Percentiles rank a stretch among this genome's conserved stretches.
Conservation (phyloP, 2,329 filamentous ascomycete species). For the Fusarium tanahbumbuense region DNA sequence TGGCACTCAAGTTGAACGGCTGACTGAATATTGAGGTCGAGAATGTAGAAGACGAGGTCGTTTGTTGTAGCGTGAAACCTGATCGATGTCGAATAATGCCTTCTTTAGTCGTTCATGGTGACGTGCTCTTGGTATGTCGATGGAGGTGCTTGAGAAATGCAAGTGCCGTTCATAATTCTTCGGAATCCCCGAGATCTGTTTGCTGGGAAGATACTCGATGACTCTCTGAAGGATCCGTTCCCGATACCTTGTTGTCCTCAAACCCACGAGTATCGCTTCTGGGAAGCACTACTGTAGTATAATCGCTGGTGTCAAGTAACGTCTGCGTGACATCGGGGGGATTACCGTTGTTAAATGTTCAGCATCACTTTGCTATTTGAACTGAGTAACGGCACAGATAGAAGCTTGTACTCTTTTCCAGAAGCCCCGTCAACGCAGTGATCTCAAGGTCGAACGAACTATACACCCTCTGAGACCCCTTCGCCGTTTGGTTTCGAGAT, state of each 20-base stretch:
- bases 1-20: not conserved
- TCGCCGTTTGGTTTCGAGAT: not conserved
- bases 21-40: constrained; percentile 1
- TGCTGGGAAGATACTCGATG: not conserved
- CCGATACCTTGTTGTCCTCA: not conserved
- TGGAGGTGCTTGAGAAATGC: not conserved
- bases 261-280: not conserved
- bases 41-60: not conserved
- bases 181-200: not conserved
- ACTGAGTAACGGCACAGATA: not conserved
- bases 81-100: not conserved
- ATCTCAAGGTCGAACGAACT: not conserved
- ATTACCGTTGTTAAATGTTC: not conserved
- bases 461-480: not conserved
- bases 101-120: not conserved
- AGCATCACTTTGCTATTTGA: not conserved
- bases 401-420: not conserved
- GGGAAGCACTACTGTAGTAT: not conserved
- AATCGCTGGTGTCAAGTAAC: not conserved
- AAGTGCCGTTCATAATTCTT: not conserved
- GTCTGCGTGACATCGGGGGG: constrained; percentile 1
- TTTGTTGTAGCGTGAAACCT: not conserved
- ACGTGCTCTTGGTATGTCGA: not conserved
- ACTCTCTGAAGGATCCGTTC: not conserved
- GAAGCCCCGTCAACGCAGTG: not conserved